Evolutionary conservation across 495 filamentous ascomycete species (phyloP).

Genomic region (Aspergillus mulundensis): DNA sequence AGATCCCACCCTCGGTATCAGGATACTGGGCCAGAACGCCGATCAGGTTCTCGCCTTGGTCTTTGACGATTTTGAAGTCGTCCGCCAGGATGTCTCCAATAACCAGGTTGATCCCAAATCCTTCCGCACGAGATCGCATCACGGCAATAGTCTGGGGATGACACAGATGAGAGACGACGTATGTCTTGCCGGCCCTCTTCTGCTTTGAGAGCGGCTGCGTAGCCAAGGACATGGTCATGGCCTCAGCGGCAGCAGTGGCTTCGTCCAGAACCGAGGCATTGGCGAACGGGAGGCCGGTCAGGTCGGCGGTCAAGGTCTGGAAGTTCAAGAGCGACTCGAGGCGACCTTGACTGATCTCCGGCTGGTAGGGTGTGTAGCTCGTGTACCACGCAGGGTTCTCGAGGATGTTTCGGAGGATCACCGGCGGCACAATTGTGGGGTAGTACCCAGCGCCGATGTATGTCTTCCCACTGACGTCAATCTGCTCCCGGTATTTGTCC

Average conservation of each 20-base stretch:
- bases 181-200: conserved; percentile 73
- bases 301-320: conserved; percentile 88
- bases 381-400: conserved; percentile 98
- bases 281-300: conserved; percentile 83
- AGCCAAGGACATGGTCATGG: conserved; percentile 92
- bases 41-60: conserved; percentile 76
- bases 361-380: conserved; percentile 97
- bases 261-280: conserved; percentile 96
- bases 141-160: conserved; percentile 91
- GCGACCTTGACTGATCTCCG: conserved; percentile 94
- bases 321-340: conserved; percentile 95
- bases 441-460: conserved; percentile 91
- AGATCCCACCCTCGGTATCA: conserved; percentile 78
- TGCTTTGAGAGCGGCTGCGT: conserved; percentile 66
- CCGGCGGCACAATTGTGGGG: conserved; percentile 78
- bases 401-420: conserved; percentile 91
- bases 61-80: conserved; percentile 59
- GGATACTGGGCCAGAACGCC: conserved; percentile 95
- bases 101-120: conserved; percentile 81
- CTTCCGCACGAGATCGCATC: conserved; percentile 82
- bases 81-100: conserved; percentile 66
- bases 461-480: conserved; percentile 50
- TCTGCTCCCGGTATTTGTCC: conserved; percentile 60
- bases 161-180: conserved; percentile 74
- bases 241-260: conserved; percentile 90